A percentile compares a stretch with the other conserved stretches of the same genome.
Conservation (phyloP, 257 asterid species). For the Nicotiana paniculata region DNA sequence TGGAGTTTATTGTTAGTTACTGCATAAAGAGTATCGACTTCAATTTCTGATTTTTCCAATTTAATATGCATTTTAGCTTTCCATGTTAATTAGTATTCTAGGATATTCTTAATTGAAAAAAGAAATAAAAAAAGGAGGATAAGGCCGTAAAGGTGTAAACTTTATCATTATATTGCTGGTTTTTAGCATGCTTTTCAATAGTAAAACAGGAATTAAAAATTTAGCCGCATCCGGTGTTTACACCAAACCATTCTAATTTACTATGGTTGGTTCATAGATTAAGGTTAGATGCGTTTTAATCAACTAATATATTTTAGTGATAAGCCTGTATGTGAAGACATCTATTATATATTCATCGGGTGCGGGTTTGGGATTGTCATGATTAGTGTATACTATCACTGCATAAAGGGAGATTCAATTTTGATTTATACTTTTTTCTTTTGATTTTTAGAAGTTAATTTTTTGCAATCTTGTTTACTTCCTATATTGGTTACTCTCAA, state of each 20-base stretch:
- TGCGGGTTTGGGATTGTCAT: background rate
- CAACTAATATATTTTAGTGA: too few relatives aligned
- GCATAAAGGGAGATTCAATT: background rate
- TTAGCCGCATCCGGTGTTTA: too few relatives aligned
- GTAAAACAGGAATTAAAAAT: background rate
- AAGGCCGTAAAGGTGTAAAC: background rate
- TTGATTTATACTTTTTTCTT: background rate
- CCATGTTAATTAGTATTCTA: background rate
- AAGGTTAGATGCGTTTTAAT: too few relatives aligned
- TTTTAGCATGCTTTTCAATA: background rate
- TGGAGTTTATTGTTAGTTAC: background rate
- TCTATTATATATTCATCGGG: too few relatives aligned
- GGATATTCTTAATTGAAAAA: background rate
- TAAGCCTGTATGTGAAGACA: too few relatives aligned
- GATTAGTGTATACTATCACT: background rate
- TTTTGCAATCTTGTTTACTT: constrained; percentile 1
- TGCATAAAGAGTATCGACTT: background rate
- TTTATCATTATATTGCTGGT: background rate
- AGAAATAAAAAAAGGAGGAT: background rate
- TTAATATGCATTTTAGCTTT: background rate
- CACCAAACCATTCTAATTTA: too few relatives aligned
- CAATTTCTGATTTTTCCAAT: background rate
- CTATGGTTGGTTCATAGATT: too few relatives aligned
- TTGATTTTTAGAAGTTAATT: background rate
- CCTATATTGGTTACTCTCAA: background rate